Conservation (phyloP, 129 eudicot species). For the Chrysanthemum makinoi region DNA sequence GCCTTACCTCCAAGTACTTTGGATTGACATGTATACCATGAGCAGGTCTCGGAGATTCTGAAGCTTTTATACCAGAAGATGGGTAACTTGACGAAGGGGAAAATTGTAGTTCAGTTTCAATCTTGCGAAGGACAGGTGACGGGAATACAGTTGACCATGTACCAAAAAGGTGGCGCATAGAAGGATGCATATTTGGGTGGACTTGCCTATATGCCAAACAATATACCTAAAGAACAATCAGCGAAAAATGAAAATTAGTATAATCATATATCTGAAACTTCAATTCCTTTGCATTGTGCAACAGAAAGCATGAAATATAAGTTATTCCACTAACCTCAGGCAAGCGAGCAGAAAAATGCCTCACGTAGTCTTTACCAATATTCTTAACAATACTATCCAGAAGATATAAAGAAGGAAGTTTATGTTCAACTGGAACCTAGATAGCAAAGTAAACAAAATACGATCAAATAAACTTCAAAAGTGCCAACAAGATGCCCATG, state of each 20-base stretch:
- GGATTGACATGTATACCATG: constrained; percentile 99
- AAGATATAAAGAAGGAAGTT: constrained; percentile 90
- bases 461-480: constrained; percentile 3
- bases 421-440: constrained; percentile 86
- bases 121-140: constrained; percentile 63
- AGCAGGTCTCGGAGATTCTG: constrained; percentile 89
- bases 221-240: constrained; percentile 55
- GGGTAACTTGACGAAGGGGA: constrained; percentile 49
- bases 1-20: constrained; percentile 83
- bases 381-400: constrained; percentile 97
- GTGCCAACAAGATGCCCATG: constrained; percentile 1
- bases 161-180: constrained; percentile 92
- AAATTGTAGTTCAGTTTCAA: constrained; percentile 60
- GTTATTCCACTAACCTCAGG: constrained; percentile 66
- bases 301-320: neutral
- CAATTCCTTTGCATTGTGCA: neutral
- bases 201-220: constrained; percentile 80
- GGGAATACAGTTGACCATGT: constrained; percentile 95
- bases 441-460: constrained; percentile 26
- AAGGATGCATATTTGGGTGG: constrained; percentile 67
- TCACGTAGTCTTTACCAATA: constrained; percentile 77
- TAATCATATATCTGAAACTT: constrained; percentile 5
- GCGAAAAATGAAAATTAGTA: neutral
- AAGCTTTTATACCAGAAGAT: constrained; percentile 56
- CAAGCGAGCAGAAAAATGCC: constrained; percentile 71